These are phyloP conservation scores for Sarocladiaceae sp. DNA, from an alignment of 2,329 filamentous ascomycete genomes.

Conservation along the genomic window DNA sequence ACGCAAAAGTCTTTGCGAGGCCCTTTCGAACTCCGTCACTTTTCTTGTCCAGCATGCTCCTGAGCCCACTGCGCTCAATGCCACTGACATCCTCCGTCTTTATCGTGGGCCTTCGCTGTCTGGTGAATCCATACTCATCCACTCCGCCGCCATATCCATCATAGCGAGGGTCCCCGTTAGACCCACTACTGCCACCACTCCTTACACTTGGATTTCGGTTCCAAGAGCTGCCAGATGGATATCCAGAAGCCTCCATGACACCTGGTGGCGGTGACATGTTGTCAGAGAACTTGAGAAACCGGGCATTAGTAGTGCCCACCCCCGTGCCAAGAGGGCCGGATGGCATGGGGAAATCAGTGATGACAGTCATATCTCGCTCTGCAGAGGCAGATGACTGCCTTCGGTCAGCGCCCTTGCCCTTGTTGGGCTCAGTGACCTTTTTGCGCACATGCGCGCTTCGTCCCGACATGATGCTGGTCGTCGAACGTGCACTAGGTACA, in stretches of 20 bases:
- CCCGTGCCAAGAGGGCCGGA: slow-evolving; percentile 27
- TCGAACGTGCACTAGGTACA: too few species aligned
- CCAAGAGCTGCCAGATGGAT: background rate
- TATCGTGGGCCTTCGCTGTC: slow-evolving; percentile 37
- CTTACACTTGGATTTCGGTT: slow-evolving; percentile 4
- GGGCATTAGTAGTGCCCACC: slow-evolving; percentile 37
- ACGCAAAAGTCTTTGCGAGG: slow-evolving; percentile 48
- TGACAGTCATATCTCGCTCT: slow-evolving; percentile 30
- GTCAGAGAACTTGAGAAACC: slow-evolving; percentile 43
- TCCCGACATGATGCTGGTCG: slow-evolving; percentile 43
- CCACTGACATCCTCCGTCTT: slow-evolving; percentile 45
- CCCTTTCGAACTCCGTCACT: slow-evolving; percentile 52
- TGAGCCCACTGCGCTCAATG: slow-evolving; percentile 51
- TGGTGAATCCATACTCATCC: slow-evolving; percentile 40
- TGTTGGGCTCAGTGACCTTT: slow-evolving; percentile 48
- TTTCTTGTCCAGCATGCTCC: slow-evolving; percentile 49
- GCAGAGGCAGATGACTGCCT: slow-evolving; percentile 31
- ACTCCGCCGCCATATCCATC: slow-evolving; percentile 24
- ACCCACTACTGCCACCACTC: slow-evolving; percentile 8
- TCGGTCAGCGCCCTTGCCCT: slow-evolving; percentile 26
- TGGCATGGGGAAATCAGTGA: slow-evolving; percentile 33
- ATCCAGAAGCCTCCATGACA: slow-evolving; percentile 7
- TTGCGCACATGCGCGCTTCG: slow-evolving; percentile 56
- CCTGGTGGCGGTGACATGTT: slow-evolving; percentile 11
- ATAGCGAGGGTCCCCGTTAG: slow-evolving; percentile 15